phyloP scores from a whole-genome alignment of 805 yeast genomes.

The Saccharomyces mikatae region DNA sequence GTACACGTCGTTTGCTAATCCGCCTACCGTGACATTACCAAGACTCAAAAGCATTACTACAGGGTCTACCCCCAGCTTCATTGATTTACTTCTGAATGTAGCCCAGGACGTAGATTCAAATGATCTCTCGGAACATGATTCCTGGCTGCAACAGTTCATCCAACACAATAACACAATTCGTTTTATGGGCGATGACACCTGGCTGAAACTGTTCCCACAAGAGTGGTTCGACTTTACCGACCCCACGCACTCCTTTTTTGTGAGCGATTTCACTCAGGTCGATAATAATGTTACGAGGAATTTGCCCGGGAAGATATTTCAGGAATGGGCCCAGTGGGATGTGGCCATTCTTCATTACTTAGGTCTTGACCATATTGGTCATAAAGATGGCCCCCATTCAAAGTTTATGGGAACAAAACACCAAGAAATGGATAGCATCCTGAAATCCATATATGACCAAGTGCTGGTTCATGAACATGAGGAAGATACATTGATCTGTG shows the following conservation, averaged over 20 bases:
- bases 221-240: conserved; percentile 54
- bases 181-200: conserved; percentile 96
- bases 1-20: conserved; percentile 84
- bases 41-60: conserved; percentile 88
- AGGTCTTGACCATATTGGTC: conserved; percentile 96
- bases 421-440: conserved; percentile 70
- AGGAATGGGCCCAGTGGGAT: conserved; percentile 55
- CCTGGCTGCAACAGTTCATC: conserved; percentile 71
- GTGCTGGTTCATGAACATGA: conserved; percentile 28
- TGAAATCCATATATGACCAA: conserved; percentile 43
- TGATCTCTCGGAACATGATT: conserved; percentile 64
- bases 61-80: conserved; percentile 87
- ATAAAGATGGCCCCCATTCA: conserved; percentile 87
- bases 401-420: conserved; percentile 77
- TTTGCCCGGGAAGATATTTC: conserved; percentile 47
- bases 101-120: conserved; percentile 80
- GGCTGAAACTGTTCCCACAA: conserved; percentile 82
- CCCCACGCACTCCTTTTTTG: conserved; percentile 91
- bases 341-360: conserved; percentile 79
- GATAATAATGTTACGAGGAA: conserved; percentile 91
- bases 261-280: conserved; percentile 89
- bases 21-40: conserved; percentile 95
- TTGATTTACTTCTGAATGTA: conserved; percentile 88
- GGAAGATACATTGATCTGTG: conserved; percentile 54
- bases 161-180: conserved; percentile 39